Percentiles rank a stretch among this genome's conserved stretches.
Conservation (phyloP, 495 filamentous ascomycete species). For the Lasiosphaeria hispida region DNA sequence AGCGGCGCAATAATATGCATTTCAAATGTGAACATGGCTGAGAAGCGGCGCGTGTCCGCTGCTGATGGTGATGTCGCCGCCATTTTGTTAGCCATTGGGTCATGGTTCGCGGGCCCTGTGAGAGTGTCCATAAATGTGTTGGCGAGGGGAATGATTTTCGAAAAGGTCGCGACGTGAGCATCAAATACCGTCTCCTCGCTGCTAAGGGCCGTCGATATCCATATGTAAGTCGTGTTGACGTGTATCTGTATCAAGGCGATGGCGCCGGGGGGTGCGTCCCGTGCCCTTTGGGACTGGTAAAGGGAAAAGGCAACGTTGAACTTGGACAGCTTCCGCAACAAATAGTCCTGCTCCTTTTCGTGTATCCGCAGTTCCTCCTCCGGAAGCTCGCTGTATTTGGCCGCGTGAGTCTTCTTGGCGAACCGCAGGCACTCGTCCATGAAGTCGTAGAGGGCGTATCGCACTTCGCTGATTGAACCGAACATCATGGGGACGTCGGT, state of each 20-base stretch:
- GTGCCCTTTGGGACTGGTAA: constrained; percentile 23
- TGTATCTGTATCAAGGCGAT: constrained; percentile 33
- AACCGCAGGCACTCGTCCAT: constrained; percentile 36
- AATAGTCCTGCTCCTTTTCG: constrained; percentile 29
- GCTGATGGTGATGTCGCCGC: not conserved
- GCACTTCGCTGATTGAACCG: constrained; percentile 29
- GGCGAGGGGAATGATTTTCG: constrained; percentile 35
- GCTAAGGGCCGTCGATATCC: constrained; percentile 37
- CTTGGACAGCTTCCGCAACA: constrained; percentile 30
- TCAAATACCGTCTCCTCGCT: constrained; percentile 39
- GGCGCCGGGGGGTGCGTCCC: constrained; percentile 22
- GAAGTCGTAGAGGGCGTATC: constrained; percentile 35
- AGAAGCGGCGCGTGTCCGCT: constrained; percentile 22
- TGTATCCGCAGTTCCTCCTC: constrained; percentile 27
- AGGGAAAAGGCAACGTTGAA: constrained; percentile 35
- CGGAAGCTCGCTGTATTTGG: constrained; percentile 22
- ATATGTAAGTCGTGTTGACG: constrained; percentile 31
- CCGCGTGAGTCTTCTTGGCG: constrained; percentile 25
- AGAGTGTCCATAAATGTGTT: constrained; percentile 28
- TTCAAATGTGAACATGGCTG: constrained; percentile 47
- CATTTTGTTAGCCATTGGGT: constrained; percentile 6
- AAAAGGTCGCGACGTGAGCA: constrained; percentile 35
- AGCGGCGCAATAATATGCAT: constrained; percentile 50
- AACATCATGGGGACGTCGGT: constrained; percentile 32
- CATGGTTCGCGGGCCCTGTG: not conserved